Evolutionary conservation across 2,329 filamentous ascomycete species (phyloP), one percentile per base, ranked within the genome.

Genomic region (Pleoardoris graminearum): DNA sequence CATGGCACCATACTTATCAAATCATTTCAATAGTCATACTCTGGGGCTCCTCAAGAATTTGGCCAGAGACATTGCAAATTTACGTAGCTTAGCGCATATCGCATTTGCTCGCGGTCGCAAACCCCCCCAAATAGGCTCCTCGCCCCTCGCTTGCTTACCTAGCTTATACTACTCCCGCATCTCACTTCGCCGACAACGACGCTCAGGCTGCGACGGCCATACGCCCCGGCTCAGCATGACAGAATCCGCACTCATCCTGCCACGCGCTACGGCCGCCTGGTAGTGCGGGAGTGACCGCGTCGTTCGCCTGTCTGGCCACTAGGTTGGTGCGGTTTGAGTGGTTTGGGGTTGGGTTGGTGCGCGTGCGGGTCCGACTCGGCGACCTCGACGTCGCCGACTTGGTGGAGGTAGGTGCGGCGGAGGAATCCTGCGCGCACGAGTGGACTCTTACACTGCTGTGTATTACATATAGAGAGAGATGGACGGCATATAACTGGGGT

Each of bases 311-410:
- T 8, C 17, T 43, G 25, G 25, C 6, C 10, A n/a, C n/a, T n/a
- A n/a, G n/a, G 39, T 12, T 16, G 23, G 29, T 12, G 27, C 37
- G 22, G 37, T 37, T 49, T 21, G 22, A 14, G 32, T 35, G 19
- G n/a, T 3, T 10, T 4, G 21, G 29, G 2, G 44, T 14, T 27
- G 19, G n/a, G 29, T 22, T 35, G 19, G 27, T 11, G 29, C 27
- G 19, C 25, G 22, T 29, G 25, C 10, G 10, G 25, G 29, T 23
- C 37, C 37, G 23, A 23, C 5, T 51, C 49, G 49, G 49, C 49
- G 49, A 51, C 41, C 27, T 46, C 23, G 36, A 51, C 42, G 29
- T 51, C 49, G 44, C 42, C 50, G 50, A 51, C 49, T 19, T 46
- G 33, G 44, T 44, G 35, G 43, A 52, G 37, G 37, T 33, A 25